Percentiles rank a stretch among this genome's conserved stretches.
Evolutionary conservation across 2,329 filamentous ascomycete genomes (phyloP).

Genomic region (Ophidiomyces ophidiicola): DNA sequence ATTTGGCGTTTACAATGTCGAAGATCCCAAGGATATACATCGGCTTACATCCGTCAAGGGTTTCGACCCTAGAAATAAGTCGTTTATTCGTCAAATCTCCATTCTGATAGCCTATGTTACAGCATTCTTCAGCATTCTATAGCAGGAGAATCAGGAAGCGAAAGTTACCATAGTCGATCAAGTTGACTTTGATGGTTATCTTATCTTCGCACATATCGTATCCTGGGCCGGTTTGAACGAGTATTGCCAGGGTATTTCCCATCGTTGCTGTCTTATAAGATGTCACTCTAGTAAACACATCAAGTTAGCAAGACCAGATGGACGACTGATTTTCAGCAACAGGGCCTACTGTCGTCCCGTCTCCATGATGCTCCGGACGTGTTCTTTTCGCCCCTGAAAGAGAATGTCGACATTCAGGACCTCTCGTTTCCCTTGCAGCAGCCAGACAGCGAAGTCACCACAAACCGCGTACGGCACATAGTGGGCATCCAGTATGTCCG

Average conservation of each 20-base stretch:
- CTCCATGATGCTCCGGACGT: conserved; percentile 1
- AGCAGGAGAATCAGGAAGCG: neutral
- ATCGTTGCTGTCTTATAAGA: neutral
- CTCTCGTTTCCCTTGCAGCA: conserved; percentile 1
- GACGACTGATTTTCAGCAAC: neutral
- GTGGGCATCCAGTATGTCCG: neutral
- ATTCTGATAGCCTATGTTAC: too few species aligned
- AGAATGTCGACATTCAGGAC: conserved; percentile 6
- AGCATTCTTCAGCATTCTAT: neutral
- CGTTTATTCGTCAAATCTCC: neutral
- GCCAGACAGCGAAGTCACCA: conserved; percentile 4
- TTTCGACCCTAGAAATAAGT: conserved; percentile 3
- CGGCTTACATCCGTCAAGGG: neutral
- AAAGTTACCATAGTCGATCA: conserved; percentile 7
- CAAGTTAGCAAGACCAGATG: neutral
- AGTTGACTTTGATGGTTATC: conserved; percentile 5
- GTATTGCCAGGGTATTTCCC: conserved; percentile 1
- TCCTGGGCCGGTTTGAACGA: conserved; percentile 7
- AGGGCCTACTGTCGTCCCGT: conserved; percentile 2
- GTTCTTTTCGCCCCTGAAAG: neutral
- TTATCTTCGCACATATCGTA: conserved; percentile 3
- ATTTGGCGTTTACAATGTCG: neutral
- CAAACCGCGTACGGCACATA: neutral
- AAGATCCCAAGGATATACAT: neutral
- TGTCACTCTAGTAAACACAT: conserved; percentile 1